phyloP scores from a whole-genome alignment of 2,329 filamentous ascomycete genomes.

The Canariomyces notabilis region DNA sequence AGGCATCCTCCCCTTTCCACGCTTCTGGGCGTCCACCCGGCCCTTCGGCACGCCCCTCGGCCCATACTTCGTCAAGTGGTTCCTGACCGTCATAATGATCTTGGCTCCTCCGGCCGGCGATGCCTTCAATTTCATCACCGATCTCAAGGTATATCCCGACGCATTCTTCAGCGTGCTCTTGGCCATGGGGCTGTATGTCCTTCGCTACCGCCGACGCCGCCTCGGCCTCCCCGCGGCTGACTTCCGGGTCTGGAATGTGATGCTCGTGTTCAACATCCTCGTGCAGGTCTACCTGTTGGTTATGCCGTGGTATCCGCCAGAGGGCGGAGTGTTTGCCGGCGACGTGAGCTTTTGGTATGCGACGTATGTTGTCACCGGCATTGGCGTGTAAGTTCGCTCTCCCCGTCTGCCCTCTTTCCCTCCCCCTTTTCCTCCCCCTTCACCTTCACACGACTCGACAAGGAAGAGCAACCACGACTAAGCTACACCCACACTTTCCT shows the following conservation, averaged over 20 bases:
- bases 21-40: slow-evolving; percentile 56
- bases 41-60: slow-evolving; percentile 60
- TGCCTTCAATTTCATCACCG: slow-evolving; percentile 57
- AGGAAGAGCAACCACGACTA: too few species aligned
- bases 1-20: slow-evolving; percentile 53
- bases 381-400: slow-evolving; percentile 61
- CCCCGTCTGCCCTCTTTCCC: background rate
- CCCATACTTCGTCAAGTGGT: slow-evolving; percentile 53
- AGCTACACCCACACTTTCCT: too few species aligned
- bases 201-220: slow-evolving; percentile 50
- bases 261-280: slow-evolving; percentile 55
- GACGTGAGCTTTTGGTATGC: slow-evolving; percentile 71
- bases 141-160: slow-evolving; percentile 53
- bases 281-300: slow-evolving; percentile 58
- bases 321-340: slow-evolving; percentile 52
- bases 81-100: slow-evolving; percentile 54
- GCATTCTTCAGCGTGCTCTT: slow-evolving; percentile 55
- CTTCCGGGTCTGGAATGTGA: slow-evolving; percentile 56
- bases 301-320: slow-evolving; percentile 69
- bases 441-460: background rate
- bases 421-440: background rate
- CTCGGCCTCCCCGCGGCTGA: slow-evolving; percentile 43
- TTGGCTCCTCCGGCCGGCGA: slow-evolving; percentile 56
- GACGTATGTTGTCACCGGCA: slow-evolving; percentile 61
- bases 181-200: slow-evolving; percentile 51